A percentile compares a stretch with the other conserved stretches of the same genome.
These are phyloP conservation scores for Aciculosporium take DNA, from an alignment of 2,329 filamentous ascomycete species.

Conservation along the genomic window DNA sequence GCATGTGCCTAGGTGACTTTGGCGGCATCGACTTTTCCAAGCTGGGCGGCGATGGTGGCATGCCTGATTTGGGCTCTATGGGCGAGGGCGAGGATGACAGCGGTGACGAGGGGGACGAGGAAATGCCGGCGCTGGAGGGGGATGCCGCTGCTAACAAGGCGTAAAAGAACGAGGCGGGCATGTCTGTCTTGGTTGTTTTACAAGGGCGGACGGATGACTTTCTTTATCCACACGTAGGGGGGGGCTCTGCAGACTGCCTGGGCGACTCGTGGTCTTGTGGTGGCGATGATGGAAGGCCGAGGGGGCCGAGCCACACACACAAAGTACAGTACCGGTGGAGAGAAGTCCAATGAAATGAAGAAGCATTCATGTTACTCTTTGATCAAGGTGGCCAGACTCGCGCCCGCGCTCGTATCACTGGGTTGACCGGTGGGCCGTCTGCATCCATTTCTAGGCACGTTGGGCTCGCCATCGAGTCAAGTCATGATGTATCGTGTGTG, in stretches of 20 bases:
- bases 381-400: too few species aligned
- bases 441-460: too few species aligned
- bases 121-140: constrained; percentile 67
- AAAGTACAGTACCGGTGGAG: constrained; percentile 1
- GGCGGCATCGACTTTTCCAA: constrained; percentile 90
- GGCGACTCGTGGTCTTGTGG: not conserved
- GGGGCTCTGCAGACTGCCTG: too few species aligned
- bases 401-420: too few species aligned
- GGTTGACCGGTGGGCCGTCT: too few species aligned
- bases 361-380: too few species aligned
- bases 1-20: constrained; percentile 46
- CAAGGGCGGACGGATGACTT: not conserved
- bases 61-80: constrained; percentile 26
- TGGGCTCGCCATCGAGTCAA: too few species aligned
- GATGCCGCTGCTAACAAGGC: constrained; percentile 27
- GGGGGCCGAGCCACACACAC: too few species aligned
- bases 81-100: constrained; percentile 31
- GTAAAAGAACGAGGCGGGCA: constrained; percentile 11
- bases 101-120: constrained; percentile 55
- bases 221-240: not conserved
- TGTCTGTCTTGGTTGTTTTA: not conserved
- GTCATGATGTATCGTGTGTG: too few species aligned
- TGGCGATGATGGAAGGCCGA: not conserved
- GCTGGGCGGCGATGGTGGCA: constrained; percentile 44
- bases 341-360: not conserved